Base-by-base conservation (phyloP, 148 eudicot genomes). In the Camellia lanceoleosa region DNA sequence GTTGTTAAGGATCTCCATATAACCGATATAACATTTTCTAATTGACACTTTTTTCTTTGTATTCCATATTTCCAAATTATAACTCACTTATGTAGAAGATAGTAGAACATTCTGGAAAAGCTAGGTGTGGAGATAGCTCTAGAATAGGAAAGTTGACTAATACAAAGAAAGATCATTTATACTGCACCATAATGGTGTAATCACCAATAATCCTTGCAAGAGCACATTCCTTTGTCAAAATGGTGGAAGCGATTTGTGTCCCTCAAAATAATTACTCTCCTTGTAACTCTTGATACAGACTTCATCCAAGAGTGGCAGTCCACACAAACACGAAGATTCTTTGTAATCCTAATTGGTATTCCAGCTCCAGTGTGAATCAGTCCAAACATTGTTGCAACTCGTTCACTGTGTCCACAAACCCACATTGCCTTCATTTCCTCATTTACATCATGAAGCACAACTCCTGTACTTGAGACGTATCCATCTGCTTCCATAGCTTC, bases 251-350 rank as follows among this genome's bases (percentile, higher is more conserved):
- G 81, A 13, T 83, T 85, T 30, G 78, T 81, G 61, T 85, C 85
- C 80, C 88, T 80, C 68, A 85, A 69, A 19, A 83, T 59, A 44
- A 85, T 68, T 49, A 71, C 72, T 82, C 88, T 85, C 14, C 71
- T 62, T 18, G 74, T 74, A 47, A 83, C 76, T 80, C 56, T 64
- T 20, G 85, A 83, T 62, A 82, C 80, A 41, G 66, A 80, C 78
- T 82, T 85, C 81, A 82, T 80, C 83, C 81, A 83, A 56, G 80
- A 67, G 55, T 85, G 88, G 70, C 88, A 85, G 61, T 82, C 88
- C 42, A 72, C 51, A 77, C 88, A 85, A 80, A 82, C 83, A 62
- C 82, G 80, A 19, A 85, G 80, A 66, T 85, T 85, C 70, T 85
- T 85, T 7, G 77, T 80, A 51, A 80, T 82, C 79, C 82, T 79